Conservation (phyloP, 2,329 filamentous ascomycete genomes). For the Trichoderma semiorbis region DNA sequence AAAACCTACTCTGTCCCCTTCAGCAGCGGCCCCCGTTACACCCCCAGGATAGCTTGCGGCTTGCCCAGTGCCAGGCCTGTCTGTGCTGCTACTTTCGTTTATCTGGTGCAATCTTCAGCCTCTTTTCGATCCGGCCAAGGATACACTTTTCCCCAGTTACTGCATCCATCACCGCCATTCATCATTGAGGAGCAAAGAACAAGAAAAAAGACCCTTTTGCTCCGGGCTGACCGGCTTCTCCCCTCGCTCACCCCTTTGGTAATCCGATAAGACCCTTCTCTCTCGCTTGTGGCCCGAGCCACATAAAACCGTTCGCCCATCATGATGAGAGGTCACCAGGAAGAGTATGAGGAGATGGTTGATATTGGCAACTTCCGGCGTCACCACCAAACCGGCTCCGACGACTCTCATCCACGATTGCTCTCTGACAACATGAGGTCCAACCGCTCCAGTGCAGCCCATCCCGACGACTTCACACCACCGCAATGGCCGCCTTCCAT, state of each 20-base stretch:
- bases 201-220: neutral
- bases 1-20: neutral
- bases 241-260: neutral
- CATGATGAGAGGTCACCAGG: constrained; percentile 24
- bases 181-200: neutral
- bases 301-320: neutral
- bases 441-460: constrained; percentile 16
- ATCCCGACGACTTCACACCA: constrained; percentile 22
- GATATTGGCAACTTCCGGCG: constrained; percentile 21
- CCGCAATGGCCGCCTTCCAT: constrained; percentile 28
- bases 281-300: constrained; percentile 16
- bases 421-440: constrained; percentile 13
- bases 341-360: constrained; percentile 23
- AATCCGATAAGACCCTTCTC: neutral
- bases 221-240: constrained; percentile 2
- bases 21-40: neutral
- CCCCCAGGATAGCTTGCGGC: neutral
- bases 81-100: constrained; percentile 10
- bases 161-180: neutral
- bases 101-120: neutral
- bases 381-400: constrained; percentile 17
- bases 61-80: neutral
- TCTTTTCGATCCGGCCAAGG: neutral
- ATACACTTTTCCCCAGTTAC: neutral
- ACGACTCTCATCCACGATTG: constrained; percentile 17